Evolutionary conservation across 2,329 filamentous ascomycete species (phyloP), one percentile per base, ranked within the genome.

Genomic region (Diaporthe ilicicola): DNA sequence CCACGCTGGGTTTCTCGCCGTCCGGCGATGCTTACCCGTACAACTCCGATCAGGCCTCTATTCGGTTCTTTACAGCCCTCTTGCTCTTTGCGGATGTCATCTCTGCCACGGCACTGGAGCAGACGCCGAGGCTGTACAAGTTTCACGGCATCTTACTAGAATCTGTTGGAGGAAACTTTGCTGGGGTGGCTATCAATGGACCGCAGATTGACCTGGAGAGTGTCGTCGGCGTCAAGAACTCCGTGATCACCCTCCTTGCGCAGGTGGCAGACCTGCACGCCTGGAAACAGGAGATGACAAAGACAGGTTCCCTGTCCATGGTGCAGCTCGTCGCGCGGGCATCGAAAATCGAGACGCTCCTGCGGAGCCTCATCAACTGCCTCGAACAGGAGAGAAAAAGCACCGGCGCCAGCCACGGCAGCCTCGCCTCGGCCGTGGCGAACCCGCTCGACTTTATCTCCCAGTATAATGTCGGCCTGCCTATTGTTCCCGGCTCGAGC

Each of bases 191-290:
- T 15, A 80, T 76, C 53, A 77, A 78, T 1, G 68, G 76, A 0
- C 78, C 77, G 1, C 77, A 86, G 48, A 74, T 81, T 69, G 80
- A 81, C 64, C 81, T 90, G 68, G 84, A 86, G 61, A 83, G 86
- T 39, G 85, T 88, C 61, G 78, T 88, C 50, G 89, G 89, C 2
- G 82, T 88, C 71, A 81, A 87, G 54, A 91, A 90, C 76, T 89
- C 87, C 87, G 84, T 85, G 0, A 74, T 91, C 55, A 78, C 87
- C 55, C 79, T 84, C n/a, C 83, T 92, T 53, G 85, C 84, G 15
- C 84, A 88, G 24, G 85, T 89, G 56, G 81, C 88, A 17, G 77
- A 82, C 0, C 81, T 92, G 8, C 84, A 88, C 65, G 82, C 84
- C 1, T 89, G 86, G 85, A 91, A 90, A 78, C 84, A 84, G 74